Evolutionary conservation across 2,329 filamentous ascomycete genomes (phyloP), one percentile per base, ranked within the genome.

Genomic region (Fusarium sp.): DNA sequence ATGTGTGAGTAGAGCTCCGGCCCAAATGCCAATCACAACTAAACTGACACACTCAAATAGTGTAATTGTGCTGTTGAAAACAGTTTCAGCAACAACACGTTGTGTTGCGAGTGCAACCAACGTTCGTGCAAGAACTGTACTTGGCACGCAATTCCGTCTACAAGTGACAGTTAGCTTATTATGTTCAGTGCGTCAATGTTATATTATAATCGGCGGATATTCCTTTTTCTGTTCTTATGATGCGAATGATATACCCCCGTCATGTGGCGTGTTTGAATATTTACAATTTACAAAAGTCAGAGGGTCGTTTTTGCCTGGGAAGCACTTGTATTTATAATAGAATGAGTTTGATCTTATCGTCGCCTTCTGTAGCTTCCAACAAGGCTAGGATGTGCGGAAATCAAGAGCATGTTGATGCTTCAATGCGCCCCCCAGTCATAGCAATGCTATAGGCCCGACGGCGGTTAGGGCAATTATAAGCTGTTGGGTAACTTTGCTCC

Each of bases 1-100:
- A 46, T 82, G 81, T 38, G 80, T 82, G 74, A 80, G 80, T 78
- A 32, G 42, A 52, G 3, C 16, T 16, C 33, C 28, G n/a, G 57
- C 25, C 37, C 58, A 9, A 37, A 64, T 23, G 4, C 11, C 28
- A 33, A 44, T n/a, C 10, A 16, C 15, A 25, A 33, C 18, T 9
- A 23, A 46, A 30, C 60, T 77, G 40, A 77, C 63, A 35, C 13
- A 23, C 15, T 16, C 9, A 35, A 54, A 53, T 13, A 80, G 79
- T 78, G 73, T 52, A 28, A 49, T 10, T 80, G 79, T 25, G 32
- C 2, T 2, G n/a, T 53, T 13, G 61, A 63, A 12, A 67, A 72
- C 44, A 68, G 52, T 42, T 54, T 43, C 25, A 54, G 53, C 16
- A 53, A 50, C 35, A 64, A 58, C 38, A 49, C 50, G 28, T n/a